phyloP scores from a whole-genome alignment of 1,284 basidiomycete species.

The Naganishia cerealis region DNA sequence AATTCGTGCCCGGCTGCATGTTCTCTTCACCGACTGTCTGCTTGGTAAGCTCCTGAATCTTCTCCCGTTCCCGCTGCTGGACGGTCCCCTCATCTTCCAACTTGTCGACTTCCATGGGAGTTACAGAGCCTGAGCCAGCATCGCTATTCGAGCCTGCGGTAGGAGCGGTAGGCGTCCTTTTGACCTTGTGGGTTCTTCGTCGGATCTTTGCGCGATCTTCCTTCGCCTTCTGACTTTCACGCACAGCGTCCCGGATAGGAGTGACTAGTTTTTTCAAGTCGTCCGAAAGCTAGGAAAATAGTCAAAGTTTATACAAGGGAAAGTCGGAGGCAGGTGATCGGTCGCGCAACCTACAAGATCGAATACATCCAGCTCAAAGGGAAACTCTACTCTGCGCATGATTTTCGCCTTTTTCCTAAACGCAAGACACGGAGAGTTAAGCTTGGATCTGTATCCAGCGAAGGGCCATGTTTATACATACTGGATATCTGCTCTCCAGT shows the following conservation, averaged over 20 bases:
- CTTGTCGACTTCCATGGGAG: constrained; percentile 28
- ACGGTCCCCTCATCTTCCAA: constrained; percentile 28
- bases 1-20: constrained; percentile 40
- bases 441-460: background rate
- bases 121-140: constrained; percentile 9
- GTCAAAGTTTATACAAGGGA: background rate
- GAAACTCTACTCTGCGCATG: constrained; percentile 94
- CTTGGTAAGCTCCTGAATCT: constrained; percentile 40
- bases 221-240: constrained; percentile 78
- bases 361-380: constrained; percentile 72
- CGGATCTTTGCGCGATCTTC: constrained; percentile 79
- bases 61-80: constrained; percentile 46
- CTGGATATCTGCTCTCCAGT: constrained; percentile 85
- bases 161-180: constrained; percentile 7
- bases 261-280: constrained; percentile 71
- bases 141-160: constrained; percentile 5
- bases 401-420: constrained; percentile 79
- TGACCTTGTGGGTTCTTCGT: constrained; percentile 64
- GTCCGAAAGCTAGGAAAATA: constrained; percentile 59
- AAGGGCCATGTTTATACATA: constrained; percentile 10
- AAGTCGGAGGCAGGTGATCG: background rate
- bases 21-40: constrained; percentile 30
- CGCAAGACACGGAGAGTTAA: constrained; percentile 28
- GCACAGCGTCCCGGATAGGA: constrained; percentile 70
- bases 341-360: constrained; percentile 60